phyloP scores from a whole-genome alignment of 352 stramenopile genomes.

The Phytophthora hibernalis region DNA sequence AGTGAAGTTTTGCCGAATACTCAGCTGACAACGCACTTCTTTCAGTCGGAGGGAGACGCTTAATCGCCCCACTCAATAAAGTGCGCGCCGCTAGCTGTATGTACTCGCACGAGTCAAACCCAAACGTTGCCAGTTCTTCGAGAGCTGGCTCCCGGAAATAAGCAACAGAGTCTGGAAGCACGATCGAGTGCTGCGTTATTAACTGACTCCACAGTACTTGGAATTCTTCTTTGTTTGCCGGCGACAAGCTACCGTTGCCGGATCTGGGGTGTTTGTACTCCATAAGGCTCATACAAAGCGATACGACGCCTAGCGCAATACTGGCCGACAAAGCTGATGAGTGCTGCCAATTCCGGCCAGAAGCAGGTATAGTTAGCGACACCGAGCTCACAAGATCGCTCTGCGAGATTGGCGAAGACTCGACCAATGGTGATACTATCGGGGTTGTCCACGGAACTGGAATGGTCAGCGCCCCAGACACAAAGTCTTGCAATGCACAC shows the following conservation, averaged over 20 bases:
- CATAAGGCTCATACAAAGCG: constrained; percentile 87
- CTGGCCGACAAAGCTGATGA: constrained; percentile 74
- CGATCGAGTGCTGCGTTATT: constrained; percentile 86
- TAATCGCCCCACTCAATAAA: constrained; percentile 80
- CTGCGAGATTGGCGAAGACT: background rate
- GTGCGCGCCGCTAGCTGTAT: constrained; percentile 76
- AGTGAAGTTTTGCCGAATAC: constrained; percentile 85
- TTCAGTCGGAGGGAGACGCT: constrained; percentile 55
- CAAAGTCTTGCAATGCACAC: constrained; percentile 65
- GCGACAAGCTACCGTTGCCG: constrained; percentile 14
- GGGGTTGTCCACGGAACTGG: constrained; percentile 65
- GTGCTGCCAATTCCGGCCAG: constrained; percentile 77
- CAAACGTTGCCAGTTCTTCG: constrained; percentile 75
- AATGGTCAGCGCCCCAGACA: constrained; percentile 71
- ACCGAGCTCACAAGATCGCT: background rate
- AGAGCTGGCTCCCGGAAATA: constrained; percentile 76
- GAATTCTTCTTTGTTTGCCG: constrained; percentile 81
- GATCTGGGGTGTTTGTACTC: constrained; percentile 70
- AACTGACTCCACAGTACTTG: constrained; percentile 89
- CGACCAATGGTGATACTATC: background rate
- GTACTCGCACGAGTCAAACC: constrained; percentile 80
- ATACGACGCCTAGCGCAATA: constrained; percentile 73
- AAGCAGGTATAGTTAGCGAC: constrained; percentile 30
- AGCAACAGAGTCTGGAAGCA: constrained; percentile 75
- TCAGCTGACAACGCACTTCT: constrained; percentile 66